phyloP scores from a whole-genome alignment of 768 basidiomycete genomes.

The Lyophyllum atratum region DNA sequence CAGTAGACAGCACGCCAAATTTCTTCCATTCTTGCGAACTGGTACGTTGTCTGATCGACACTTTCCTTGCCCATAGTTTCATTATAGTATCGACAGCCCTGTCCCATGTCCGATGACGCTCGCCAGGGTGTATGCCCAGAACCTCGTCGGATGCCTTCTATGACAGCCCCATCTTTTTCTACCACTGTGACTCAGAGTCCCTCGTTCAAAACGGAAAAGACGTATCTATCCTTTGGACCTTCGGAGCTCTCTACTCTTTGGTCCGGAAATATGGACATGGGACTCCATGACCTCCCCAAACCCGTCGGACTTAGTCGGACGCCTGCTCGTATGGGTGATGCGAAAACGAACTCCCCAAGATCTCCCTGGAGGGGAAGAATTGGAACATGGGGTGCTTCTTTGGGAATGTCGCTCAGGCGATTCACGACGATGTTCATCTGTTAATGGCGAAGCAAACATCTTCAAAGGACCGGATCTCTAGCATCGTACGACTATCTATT shows the following conservation, averaged over 20 bases:
- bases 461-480: not conserved
- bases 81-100: conserved; percentile 7
- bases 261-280: conserved; percentile 23
- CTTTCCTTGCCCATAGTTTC: not conserved
- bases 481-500: not conserved
- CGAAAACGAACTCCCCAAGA: not conserved
- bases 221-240: conserved; percentile 32
- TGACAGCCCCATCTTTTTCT: conserved; percentile 12
- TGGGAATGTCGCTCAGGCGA: conserved; percentile 23
- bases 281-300: conserved; percentile 23
- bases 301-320: conserved; percentile 1
- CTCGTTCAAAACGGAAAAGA: conserved; percentile 39
- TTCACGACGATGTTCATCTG: conserved; percentile 16
- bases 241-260: conserved; percentile 29
- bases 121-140: not conserved
- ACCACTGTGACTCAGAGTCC: conserved; percentile 27
- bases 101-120: not conserved
- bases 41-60: not conserved
- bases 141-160: conserved; percentile 7
- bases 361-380: conserved; percentile 21
- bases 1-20: conserved; percentile 19
- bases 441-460: conserved; percentile 1
- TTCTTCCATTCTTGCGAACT: not conserved
- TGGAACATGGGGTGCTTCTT: conserved; percentile 16
- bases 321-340: not conserved